A percentile compares a stretch with the other conserved stretches of the same genome.
Conservation (phyloP, 2,329 filamentous ascomycete species). For the Teratosphaeria pseudoeucalypti region DNA sequence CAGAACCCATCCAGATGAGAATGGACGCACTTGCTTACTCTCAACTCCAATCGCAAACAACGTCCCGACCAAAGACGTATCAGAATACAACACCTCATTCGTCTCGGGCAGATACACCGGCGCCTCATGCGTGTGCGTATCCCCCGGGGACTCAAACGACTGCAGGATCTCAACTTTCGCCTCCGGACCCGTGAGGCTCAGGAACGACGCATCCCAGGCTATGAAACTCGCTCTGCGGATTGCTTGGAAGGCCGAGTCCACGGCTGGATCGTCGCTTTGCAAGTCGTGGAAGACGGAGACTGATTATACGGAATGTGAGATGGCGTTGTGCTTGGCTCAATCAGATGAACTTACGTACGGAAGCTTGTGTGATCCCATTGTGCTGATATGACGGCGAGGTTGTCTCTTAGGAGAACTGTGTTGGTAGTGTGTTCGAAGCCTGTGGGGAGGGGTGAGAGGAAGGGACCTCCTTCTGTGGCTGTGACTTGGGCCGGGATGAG, state of each 20-base stretch:
- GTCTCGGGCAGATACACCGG: slow-evolving; percentile 16
- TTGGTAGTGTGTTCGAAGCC: slow-evolving; percentile 5
- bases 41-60: slow-evolving; percentile 17
- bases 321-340: too few species aligned
- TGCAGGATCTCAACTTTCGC: slow-evolving; percentile 16
- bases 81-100: slow-evolving; percentile 18
- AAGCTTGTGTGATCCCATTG: slow-evolving; percentile 9
- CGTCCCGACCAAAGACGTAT: slow-evolving; percentile 13
- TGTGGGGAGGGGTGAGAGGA: slow-evolving; percentile 7
- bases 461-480: not conserved
- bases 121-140: slow-evolving; percentile 17
- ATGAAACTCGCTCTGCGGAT: slow-evolving; percentile 15
- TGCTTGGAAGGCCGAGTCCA: slow-evolving; percentile 5
- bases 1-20: not conserved
- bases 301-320: not conserved
- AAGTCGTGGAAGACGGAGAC: slow-evolving; percentile 12
- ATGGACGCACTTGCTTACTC: slow-evolving; percentile 6
- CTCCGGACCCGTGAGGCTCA: slow-evolving; percentile 16
- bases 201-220: slow-evolving; percentile 17
- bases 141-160: slow-evolving; percentile 6
- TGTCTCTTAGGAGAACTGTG: slow-evolving; percentile 9
- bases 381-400: slow-evolving; percentile 14
- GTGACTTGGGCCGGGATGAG: not conserved
- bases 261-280: slow-evolving; percentile 7
- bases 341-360: slow-evolving; percentile 2